Conservation (phyloP, 768 basidiomycete species). For the Podaxis pistillaris region DNA sequence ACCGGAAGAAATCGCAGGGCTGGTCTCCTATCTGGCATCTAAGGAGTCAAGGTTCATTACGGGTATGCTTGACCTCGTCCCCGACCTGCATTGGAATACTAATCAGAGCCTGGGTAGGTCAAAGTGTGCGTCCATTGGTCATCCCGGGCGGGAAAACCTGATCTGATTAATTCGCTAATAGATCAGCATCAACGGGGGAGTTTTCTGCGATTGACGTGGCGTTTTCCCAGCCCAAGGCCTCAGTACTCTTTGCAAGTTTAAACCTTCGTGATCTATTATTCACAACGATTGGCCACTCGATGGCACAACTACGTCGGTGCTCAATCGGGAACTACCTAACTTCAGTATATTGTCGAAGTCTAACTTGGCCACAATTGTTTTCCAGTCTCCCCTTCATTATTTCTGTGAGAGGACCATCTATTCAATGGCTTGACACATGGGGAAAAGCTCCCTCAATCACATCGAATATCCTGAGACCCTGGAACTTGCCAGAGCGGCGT, state of each 20-base stretch:
- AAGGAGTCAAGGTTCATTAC: slow-evolving; percentile 20
- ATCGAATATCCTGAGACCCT: not conserved
- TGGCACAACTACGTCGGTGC: no score
- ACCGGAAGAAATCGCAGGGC: slow-evolving; percentile 17
- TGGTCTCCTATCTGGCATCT: slow-evolving; percentile 22
- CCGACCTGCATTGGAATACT: not conserved
- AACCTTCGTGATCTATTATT: no score
- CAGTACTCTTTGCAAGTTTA: no score
- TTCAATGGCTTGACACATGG: no score
- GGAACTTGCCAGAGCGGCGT: not conserved
- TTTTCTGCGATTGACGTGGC: not conserved
- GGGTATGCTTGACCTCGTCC: slow-evolving; percentile 5
- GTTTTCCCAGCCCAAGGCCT: not conserved
- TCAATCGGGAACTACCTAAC: no score
- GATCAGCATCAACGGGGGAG: not conserved
- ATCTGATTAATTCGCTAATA: not conserved
- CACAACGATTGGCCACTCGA: no score
- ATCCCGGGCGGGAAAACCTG: not conserved
- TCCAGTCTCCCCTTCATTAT: no score
- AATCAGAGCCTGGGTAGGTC: not conserved
- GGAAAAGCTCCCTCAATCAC: not conserved
- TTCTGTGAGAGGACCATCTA: no score
- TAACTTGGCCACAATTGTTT: no score
- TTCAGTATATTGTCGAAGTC: no score
- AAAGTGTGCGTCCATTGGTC: not conserved